Evolutionary conservation across 441 rosid genomes (phyloP).

Genomic region (Populus hybrid): DNA sequence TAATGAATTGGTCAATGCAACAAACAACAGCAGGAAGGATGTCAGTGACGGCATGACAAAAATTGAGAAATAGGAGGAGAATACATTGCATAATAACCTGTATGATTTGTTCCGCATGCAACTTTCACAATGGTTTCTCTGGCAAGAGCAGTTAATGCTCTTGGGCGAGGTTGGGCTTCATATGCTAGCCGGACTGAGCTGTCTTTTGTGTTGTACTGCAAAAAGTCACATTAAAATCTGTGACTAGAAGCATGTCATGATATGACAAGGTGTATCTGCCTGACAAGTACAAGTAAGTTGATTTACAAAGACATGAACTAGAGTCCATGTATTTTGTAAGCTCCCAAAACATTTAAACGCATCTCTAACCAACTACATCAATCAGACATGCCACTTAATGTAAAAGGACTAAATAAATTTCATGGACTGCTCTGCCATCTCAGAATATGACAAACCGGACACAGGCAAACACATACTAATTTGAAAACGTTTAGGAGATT

Average conservation of each 20-base stretch:
- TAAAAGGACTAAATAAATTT: not conserved
- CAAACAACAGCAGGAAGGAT: conserved; percentile 6
- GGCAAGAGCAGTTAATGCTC: conserved; percentile 64
- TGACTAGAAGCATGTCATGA: not conserved
- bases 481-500: not conserved
- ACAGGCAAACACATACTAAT: not conserved
- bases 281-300: not conserved
- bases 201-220: conserved; percentile 88
- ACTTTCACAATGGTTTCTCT: conserved; percentile 86
- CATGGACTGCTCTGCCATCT: not conserved
- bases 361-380: not conserved
- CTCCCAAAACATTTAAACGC: not conserved
- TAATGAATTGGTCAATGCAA: conserved; percentile 17
- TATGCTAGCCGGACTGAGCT: conserved; percentile 84
- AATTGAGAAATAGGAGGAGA: not conserved
- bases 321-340: not conserved
- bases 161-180: conserved; percentile 93
- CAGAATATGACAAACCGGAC: not conserved
- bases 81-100: conserved; percentile 43
- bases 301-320: not conserved
- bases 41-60: not conserved
- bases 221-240: not conserved
- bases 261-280: not conserved
- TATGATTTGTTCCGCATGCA: conserved; percentile 90
- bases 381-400: not conserved